Evolutionary conservation across 768 basidiomycete species (phyloP).

Genomic region (Lepiota brunneoincarnata): DNA sequence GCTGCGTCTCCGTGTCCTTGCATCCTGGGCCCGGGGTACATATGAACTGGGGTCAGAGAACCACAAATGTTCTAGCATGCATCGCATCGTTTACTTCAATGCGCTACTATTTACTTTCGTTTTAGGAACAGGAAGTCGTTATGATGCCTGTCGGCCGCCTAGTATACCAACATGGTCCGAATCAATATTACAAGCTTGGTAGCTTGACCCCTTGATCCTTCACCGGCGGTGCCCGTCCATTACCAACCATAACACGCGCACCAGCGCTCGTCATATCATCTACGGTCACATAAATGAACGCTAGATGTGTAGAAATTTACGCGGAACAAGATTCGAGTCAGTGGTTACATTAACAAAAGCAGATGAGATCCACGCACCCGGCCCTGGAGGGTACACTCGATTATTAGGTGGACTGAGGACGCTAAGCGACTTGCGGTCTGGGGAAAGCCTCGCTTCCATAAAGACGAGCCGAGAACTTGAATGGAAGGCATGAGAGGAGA

Average conservation of each 20-base stretch:
- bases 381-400: slow-evolving; percentile 37
- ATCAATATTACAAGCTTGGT: neutral
- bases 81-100: too few species aligned
- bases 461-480: slow-evolving; percentile 36
- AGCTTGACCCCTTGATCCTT: slow-evolving; percentile 27
- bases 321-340: neutral
- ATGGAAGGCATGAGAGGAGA: slow-evolving; percentile 39
- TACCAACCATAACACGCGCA: slow-evolving; percentile 35
- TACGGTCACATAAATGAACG: slow-evolving; percentile 27
- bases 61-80: too few species aligned
- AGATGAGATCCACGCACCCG: slow-evolving; percentile 19
- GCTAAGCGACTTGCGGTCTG: slow-evolving; percentile 28
- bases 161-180: too few species aligned
- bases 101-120: too few species aligned
- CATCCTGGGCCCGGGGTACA: too few species aligned
- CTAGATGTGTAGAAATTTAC: slow-evolving; percentile 9
- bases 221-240: slow-evolving; percentile 37
- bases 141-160: too few species aligned
- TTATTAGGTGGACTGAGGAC: slow-evolving; percentile 32
- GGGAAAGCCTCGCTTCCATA: slow-evolving; percentile 30
- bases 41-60: too few species aligned
- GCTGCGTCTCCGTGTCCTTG: too few species aligned
- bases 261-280: slow-evolving; percentile 36
- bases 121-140: too few species aligned
- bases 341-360: neutral